These are phyloP conservation scores for Penicillium soppii DNA, from an alignment of 495 filamentous ascomycete species.

Conservation along the genomic window DNA sequence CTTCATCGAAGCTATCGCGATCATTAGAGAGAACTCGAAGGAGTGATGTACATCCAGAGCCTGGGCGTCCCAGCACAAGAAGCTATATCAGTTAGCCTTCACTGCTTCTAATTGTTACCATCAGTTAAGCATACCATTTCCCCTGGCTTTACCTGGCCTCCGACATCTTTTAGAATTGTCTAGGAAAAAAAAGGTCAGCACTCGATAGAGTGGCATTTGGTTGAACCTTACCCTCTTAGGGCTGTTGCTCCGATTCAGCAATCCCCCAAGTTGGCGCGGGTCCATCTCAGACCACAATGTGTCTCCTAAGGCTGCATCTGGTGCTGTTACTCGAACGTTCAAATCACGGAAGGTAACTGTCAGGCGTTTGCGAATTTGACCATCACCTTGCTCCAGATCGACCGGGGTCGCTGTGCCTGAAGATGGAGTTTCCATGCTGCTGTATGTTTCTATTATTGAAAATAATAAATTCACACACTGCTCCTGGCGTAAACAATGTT, in stretches of 20 bases:
- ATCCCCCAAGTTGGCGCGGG: conserved; percentile 27
- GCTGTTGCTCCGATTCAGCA: conserved; percentile 15
- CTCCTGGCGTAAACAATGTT: not conserved
- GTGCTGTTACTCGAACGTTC: conserved; percentile 37
- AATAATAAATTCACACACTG: not conserved
- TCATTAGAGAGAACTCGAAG: conserved; percentile 40
- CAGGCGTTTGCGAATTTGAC: conserved; percentile 29
- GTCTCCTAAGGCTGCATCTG: conserved; percentile 39
- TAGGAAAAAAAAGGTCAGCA: conserved; percentile 1
- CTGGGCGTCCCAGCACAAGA: conserved; percentile 45
- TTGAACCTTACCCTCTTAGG: conserved; percentile 30
- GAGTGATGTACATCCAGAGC: conserved; percentile 45
- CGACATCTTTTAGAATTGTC: conserved; percentile 39
- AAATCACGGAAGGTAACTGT: conserved; percentile 40
- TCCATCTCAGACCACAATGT: conserved; percentile 36
- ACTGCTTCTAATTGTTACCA: not conserved
- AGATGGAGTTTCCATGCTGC: conserved; percentile 33
- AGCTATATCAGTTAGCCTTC: conserved; percentile 21
- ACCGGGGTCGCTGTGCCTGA: conserved; percentile 31
- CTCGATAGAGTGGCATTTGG: not conserved
- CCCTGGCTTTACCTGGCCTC: conserved; percentile 37
- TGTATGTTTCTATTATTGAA: not conserved
- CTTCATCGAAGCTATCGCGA: conserved; percentile 35
- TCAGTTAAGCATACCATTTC: conserved; percentile 35
- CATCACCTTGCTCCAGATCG: conserved; percentile 28